Base-by-base conservation (phyloP, 495 filamentous ascomycete genomes). In the Tuber umbilicatum region DNA sequence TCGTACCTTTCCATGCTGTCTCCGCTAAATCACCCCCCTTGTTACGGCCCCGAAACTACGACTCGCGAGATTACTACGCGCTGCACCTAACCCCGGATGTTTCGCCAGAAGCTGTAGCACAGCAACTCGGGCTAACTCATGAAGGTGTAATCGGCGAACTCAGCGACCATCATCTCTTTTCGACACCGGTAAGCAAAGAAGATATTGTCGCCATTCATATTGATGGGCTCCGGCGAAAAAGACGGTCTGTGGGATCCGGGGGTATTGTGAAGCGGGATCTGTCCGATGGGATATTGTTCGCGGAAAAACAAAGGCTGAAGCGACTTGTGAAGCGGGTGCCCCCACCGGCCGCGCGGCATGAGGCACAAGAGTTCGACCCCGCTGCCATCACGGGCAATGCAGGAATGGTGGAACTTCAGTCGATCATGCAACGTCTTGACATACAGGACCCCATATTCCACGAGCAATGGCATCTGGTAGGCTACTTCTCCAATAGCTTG, bases 401-500 rank as follows among this genome's bases (percentile, higher is more conserved):
- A 47, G 69, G 37, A 31, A 5, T 67, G 55, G 74, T 70, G 68
- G 73, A 40, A 45, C 79, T 68, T 50, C 70, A 21, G 37, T 64
- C 55, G 16, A 64, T 64, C 55, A 64, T 64, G 55, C 27, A 64
- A 35, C 55, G 55, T 0, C 86, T 99, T 35, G 86, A 85, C 3
- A 98, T 99, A 78, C 84, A 84, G 31, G 95, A 99, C 81, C 95
- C 95, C 31, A 95, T 97, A 41, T 99, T 97, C 84, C 84, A 87
- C 23, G 91, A 95, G 67, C 95, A 99, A 83, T 99, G 95, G 95
- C 95, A 99, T 88, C 85, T 99, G 19, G 80, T 81, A 69, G 50
- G 73, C 68, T 19, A 17, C 43, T 69, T 42, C 23, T 41, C 27
- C 37, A 19, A 10, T 37, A 41, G 1, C 68, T 38, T 23, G 40